These are phyloP conservation scores for Acanthamoeba healyi DNA, from an alignment of 208 protist genomes.

Conservation along the genomic window DNA sequence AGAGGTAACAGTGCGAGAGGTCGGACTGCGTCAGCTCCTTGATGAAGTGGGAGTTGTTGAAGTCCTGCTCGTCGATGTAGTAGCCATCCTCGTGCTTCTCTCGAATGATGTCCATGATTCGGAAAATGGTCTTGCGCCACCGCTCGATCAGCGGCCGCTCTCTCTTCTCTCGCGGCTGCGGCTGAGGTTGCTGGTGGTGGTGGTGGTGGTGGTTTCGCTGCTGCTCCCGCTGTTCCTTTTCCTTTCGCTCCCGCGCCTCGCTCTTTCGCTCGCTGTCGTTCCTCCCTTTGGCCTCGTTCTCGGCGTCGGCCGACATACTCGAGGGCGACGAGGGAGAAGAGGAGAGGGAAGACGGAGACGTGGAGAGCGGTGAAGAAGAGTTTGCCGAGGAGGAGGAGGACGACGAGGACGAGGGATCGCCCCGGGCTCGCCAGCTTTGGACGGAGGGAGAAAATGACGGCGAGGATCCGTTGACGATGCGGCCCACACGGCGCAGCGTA, in stretches of 20 bases:
- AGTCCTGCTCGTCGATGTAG: conserved; percentile 56
- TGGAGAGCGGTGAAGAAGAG: too few species aligned
- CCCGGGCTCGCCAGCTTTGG: conserved; percentile 25
- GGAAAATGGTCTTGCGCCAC: conserved; percentile 47
- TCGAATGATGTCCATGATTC: conserved; percentile 52
- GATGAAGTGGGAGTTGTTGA: conserved; percentile 62
- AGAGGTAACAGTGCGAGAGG: conserved; percentile 55
- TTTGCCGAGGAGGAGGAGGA: too few species aligned
- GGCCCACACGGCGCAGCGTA: background rate
- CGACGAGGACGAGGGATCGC: background rate
- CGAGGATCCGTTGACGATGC: background rate
- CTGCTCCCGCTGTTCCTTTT: background rate
- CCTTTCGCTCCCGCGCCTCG: background rate
- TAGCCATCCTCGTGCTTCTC: conserved; percentile 37
- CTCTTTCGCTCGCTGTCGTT: background rate
- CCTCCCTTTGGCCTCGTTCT: background rate
- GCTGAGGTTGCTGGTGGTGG: background rate
- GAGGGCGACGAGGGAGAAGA: background rate
- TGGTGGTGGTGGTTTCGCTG: background rate
- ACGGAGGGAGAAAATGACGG: conserved; percentile 19
- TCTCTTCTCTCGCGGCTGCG: conserved; percentile 12
- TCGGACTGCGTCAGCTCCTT: conserved; percentile 68
- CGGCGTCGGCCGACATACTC: background rate
- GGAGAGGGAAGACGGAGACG: background rate
- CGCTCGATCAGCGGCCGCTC: conserved; percentile 18